Evolutionary conservation across 495 filamentous ascomycete genomes (phyloP), one percentile per base, ranked within the genome.

Genomic region (Aspergillus bertholletiae): DNA sequence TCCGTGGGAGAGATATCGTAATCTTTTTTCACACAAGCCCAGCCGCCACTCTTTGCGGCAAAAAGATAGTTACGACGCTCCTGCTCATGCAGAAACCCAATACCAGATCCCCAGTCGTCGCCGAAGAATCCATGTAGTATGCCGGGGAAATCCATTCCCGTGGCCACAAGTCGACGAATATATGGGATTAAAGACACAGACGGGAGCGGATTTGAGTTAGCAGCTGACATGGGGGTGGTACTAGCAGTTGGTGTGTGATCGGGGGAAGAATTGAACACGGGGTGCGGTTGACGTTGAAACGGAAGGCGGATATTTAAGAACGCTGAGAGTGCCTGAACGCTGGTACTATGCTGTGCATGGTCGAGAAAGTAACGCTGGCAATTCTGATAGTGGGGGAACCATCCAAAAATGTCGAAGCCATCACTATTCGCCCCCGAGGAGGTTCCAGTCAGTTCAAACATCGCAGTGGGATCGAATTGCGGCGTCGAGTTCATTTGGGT

Each of bases 51-150:
- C 74, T 97, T 98, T 9, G 92, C 91, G 0, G 92, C 90, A 63
- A 97, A 97, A 22, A 98, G 79, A 64, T 93, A 98, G 63, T 98
- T 98, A 47, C 91, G 82, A 37, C 94, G 81, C 68, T 98, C 94
- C 62, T 87, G 85, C 64, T 97, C 90, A 65, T 96, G 89, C 30
- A 97, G 66, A 3, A 86, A 83, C 0, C 89, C 88, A 30, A 97
- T 76, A 2, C 94, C 94, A 8, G 75, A 66, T 15, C 74, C 67
- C 89, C 92, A 98, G 61, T 96, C 88, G 57, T 97, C 89, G 7
- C 94, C 94, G 63, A 98, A 98, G 75, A 96, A 96, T 28, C 92
- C 90, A 62, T 96, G 90, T 54, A 98, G 73, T 5, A 97, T 83
- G 1, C 84, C 86, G 0, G 88, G 88, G 43, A 84, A 82, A 67